phyloP scores from a whole-genome alignment of 345 rosid genomes.

The Rhodomyrtus tomentosa region DNA sequence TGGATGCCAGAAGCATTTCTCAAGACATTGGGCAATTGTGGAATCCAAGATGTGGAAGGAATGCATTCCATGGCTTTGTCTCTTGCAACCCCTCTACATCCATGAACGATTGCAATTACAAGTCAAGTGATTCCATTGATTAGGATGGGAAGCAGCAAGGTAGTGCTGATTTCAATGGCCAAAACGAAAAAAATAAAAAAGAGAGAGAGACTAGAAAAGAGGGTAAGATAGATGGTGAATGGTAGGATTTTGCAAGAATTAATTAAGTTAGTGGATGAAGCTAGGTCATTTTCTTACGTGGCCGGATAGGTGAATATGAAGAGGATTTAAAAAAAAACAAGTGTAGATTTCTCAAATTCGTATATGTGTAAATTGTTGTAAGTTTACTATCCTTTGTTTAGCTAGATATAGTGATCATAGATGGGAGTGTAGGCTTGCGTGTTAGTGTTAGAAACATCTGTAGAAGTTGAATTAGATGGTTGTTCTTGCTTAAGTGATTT shows the following conservation, averaged over 20 bases:
- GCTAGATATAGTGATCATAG: not conserved
- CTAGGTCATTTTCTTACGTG: not conserved
- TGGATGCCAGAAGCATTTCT: slow-evolving; percentile 56
- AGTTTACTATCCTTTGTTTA: not conserved
- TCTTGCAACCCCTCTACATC: not conserved
- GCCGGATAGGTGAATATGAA: not conserved
- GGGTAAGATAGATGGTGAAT: no score
- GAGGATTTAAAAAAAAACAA: not conserved
- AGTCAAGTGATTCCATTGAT: not conserved
- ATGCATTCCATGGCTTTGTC: not conserved
- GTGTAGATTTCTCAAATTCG: not conserved
- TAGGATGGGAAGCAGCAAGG: not conserved
- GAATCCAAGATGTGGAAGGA: slow-evolving; percentile 15
- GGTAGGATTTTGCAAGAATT: not conserved
- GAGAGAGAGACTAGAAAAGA: not conserved
- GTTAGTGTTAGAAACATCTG: not conserved
- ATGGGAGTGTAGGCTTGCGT: not conserved
- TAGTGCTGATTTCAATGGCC: not conserved
- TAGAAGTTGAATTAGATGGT: not conserved
- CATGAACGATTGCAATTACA: not conserved
- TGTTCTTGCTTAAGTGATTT: not conserved
- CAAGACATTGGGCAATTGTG: slow-evolving; percentile 39
- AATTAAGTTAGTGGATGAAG: not conserved
- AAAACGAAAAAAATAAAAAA: not conserved
- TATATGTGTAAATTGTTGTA: not conserved